phyloP scores from a whole-genome alignment of 371 early-diverging fungal genomes.

The Mortierella sp. region DNA sequence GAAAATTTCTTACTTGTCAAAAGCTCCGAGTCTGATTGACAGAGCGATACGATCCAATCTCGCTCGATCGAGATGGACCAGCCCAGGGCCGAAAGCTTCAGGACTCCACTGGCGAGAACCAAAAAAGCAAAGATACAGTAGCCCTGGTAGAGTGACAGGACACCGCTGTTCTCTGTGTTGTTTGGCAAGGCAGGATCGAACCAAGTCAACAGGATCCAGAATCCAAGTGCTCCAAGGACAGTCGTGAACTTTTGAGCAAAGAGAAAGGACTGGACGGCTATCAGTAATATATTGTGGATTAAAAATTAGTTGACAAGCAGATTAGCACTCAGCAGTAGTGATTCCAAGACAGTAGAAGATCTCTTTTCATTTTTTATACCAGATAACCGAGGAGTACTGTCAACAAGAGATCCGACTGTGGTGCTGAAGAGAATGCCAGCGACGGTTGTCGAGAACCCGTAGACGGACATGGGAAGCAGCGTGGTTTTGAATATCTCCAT shows the following conservation, averaged over 20 bases:
- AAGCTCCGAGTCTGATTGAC: slow-evolving; percentile 35
- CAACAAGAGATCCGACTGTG: slow-evolving; percentile 42
- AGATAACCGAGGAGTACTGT: slow-evolving; percentile 34
- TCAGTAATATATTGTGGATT: no score
- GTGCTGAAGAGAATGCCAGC: slow-evolving; percentile 50
- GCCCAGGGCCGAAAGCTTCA: slow-evolving; percentile 56
- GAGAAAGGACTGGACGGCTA: slow-evolving; percentile 40
- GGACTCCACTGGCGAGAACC: slow-evolving; percentile 49
- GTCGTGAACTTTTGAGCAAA: slow-evolving; percentile 36
- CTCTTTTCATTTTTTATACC: not conserved
- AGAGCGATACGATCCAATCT: slow-evolving; percentile 62
- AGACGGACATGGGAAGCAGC: slow-evolving; percentile 46
- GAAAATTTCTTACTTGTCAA: slow-evolving; percentile 55
- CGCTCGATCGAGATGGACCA: slow-evolving; percentile 59
- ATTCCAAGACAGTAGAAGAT: no score
- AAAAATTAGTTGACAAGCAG: slow-evolving; percentile 1
- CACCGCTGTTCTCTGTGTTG: not conserved
- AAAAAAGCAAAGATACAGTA: slow-evolving; percentile 32
- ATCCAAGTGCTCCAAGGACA: slow-evolving; percentile 39
- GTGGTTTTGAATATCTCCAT: slow-evolving; percentile 54
- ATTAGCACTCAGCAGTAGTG: no score
- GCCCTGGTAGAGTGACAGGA: slow-evolving; percentile 17
- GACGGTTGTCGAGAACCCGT: slow-evolving; percentile 49
- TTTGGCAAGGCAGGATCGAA: slow-evolving; percentile 24
- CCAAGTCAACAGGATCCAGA: slow-evolving; percentile 49